Conservation (phyloP, 148 eudicot species). For the Chenopodium suecicum region DNA sequence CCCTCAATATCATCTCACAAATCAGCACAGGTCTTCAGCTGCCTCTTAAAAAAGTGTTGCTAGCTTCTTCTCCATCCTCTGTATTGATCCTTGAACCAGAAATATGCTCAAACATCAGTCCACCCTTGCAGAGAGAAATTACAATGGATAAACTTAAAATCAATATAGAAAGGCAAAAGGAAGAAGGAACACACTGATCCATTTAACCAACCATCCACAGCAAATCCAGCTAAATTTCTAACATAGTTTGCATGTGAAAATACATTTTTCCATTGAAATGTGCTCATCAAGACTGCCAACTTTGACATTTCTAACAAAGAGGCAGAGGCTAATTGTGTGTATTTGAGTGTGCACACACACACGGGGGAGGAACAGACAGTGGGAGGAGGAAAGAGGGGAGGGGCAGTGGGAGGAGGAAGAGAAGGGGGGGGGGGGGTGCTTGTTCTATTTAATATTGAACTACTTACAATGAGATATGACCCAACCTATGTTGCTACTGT, state of each 20-base stretch:
- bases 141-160: neutral
- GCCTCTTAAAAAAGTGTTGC: slow-evolving; percentile 5
- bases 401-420: no score
- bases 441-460: neutral
- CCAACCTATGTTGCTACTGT: neutral
- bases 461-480: neutral
- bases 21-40: slow-evolving; percentile 9
- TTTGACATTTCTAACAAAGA: no score
- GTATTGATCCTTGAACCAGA: slow-evolving; percentile 9
- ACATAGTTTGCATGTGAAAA: neutral
- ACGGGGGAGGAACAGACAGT: no score
- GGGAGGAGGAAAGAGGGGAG: no score
- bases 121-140: neutral
- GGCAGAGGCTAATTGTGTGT: neutral
- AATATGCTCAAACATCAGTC: neutral
- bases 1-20: neutral
- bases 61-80: slow-evolving; percentile 14
- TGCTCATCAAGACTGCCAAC: neutral
- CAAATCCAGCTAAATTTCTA: neutral
- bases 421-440: no score
- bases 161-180: neutral
- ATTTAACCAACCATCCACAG: neutral
- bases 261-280: neutral
- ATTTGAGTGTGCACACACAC: neutral
- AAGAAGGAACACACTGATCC: neutral